Percentiles rank a stretch among this genome's conserved stretches.
Conservation (phyloP, 2,329 filamentous ascomycete genomes). For the Fusarium abutilonis region DNA sequence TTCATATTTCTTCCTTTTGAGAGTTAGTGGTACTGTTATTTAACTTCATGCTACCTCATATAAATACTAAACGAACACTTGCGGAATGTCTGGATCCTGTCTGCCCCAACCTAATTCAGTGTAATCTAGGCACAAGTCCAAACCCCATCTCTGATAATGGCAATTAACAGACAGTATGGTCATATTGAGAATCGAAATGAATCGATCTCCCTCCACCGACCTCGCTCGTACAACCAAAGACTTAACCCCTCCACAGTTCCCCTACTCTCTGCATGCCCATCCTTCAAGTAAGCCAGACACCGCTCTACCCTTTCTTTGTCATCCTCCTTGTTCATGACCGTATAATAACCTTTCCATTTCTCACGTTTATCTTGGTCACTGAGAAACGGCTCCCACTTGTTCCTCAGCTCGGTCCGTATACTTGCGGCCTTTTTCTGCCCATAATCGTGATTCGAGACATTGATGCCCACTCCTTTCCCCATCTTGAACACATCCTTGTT, state of each 20-base stretch:
- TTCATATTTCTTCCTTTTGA: too few relatives aligned
- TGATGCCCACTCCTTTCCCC: conserved; percentile 29
- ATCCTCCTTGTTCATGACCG: conserved; percentile 35
- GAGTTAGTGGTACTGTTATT: too few relatives aligned
- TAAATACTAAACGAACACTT: too few relatives aligned
- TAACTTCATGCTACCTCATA: too few relatives aligned
- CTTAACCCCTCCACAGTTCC: conserved; percentile 21
- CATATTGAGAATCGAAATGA: conserved; percentile 1
- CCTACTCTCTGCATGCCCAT: conserved; percentile 1
- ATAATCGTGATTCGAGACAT: conserved; percentile 4
- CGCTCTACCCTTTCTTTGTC: conserved; percentile 18
- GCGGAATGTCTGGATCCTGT: not conserved
- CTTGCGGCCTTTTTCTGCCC: conserved; percentile 5
- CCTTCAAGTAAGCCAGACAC: conserved; percentile 11
- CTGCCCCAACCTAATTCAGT: not conserved
- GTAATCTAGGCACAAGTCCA: too few relatives aligned
- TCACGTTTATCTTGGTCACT: conserved; percentile 23
- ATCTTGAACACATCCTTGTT: conserved; percentile 22
- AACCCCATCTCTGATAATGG: not conserved
- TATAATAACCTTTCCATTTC: conserved; percentile 35
- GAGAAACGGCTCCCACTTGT: conserved; percentile 22
- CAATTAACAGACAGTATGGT: not conserved
- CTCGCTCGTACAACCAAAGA: conserved; percentile 26
- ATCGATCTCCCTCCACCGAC: conserved; percentile 22
- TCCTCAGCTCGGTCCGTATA: conserved; percentile 20